phyloP scores from a whole-genome alignment of 2,329 filamentous ascomycete species.

The Zelopaecilomyces penicillatus region DNA sequence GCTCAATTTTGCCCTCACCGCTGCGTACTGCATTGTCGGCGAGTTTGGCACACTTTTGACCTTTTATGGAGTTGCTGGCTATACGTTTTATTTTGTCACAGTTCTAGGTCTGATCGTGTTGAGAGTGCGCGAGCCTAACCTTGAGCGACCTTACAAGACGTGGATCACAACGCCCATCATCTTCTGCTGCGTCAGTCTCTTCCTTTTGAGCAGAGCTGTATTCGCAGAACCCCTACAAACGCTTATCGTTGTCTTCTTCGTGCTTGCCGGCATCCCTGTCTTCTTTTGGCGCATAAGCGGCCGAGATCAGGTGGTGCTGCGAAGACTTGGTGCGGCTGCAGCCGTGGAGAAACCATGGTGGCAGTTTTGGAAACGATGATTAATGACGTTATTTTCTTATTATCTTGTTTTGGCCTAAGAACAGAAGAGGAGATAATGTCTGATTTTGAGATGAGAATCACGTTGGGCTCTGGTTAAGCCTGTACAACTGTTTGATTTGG shows the following conservation, averaged over 20 bases:
- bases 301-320: conserved; percentile 39
- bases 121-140: conserved; percentile 73
- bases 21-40: conserved; percentile 72
- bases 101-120: conserved; percentile 89
- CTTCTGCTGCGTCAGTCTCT: conserved; percentile 95
- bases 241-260: conserved; percentile 75
- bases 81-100: conserved; percentile 94
- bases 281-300: conserved; percentile 81
- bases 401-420: too few species aligned
- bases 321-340: conserved; percentile 31
- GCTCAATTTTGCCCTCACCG: conserved; percentile 68
- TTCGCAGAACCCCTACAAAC: conserved; percentile 90
- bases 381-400: too few species aligned
- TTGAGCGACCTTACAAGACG: conserved; percentile 86
- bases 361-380: conserved; percentile 48
- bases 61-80: conserved; percentile 95
- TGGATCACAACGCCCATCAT: conserved; percentile 98
- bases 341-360: conserved; percentile 36
- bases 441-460: too few species aligned
- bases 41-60: conserved; percentile 89
- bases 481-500: too few species aligned
- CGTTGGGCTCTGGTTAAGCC: too few species aligned
- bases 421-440: too few species aligned
- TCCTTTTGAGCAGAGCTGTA: conserved; percentile 78
- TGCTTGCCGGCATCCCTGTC: conserved; percentile 73